Base-by-base conservation (phyloP, 257 asterid species). In the Solanum arcanum region DNA sequence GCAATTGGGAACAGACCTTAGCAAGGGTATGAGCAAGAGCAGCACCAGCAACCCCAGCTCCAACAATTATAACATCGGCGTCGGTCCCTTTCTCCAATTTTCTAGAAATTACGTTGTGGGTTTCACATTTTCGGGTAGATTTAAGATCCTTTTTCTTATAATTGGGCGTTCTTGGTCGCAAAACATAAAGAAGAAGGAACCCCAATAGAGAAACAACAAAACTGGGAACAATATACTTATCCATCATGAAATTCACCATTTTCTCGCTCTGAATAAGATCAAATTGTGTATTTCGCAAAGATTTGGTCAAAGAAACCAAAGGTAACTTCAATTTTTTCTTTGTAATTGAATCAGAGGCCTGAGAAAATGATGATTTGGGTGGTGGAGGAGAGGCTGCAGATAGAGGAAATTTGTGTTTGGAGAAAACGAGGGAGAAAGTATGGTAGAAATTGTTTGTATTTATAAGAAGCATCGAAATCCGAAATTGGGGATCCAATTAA, bases 21-120 rank as follows among this genome's bases (percentile, higher is more conserved):
- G 89, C 94, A 49, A 92, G 93, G 64, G 94, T 90, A 72, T 90
- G 88, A 78, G 94, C 92, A 23, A 92, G 86, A 49, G 94, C 93
- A 73, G 94, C 94, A 27, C 94, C 94, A 12, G 91, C 94, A 42
- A 92, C 94, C 73, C 94, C 94, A n/a, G 93, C 94, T 10, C 94
- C 94, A 42, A 91, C 92, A 3, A 92, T 86, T n/a, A 91, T 89
- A n/a, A 92, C 91, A 86, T 92, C 93, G 25, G 90, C 77, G 29
- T 90, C 89, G 31, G 88, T 89, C 23, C 78, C 90, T 39, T 60
- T 83, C 29, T 42, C 84, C 12, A 33, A 15, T 72, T 42, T 84
- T 37, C 88, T 75, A 39, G 68, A 80, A 77, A 83, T 44, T 56
- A 87, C 89, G 20, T 81, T 89, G 27, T 87, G 69, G 59, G 33